A percentile compares a stretch with the other conserved stretches of the same genome.
Conservation (phyloP, 768 basidiomycete species). For the Ramaria rubella region DNA sequence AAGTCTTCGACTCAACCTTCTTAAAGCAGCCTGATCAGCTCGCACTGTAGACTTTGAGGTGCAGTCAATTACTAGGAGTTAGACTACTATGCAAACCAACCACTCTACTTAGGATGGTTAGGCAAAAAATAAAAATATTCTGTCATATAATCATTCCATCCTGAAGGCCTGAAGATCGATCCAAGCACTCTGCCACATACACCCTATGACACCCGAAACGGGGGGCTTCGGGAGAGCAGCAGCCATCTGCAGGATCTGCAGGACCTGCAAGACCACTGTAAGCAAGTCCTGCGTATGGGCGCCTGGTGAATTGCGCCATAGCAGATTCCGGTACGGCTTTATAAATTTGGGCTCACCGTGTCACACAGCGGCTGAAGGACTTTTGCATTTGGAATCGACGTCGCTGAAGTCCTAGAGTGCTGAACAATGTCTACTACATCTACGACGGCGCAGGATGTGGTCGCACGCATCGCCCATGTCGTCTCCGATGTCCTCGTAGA, state of each 20-base stretch:
- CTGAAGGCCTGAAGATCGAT: too few species aligned
- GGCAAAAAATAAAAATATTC: too few species aligned
- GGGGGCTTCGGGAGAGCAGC: too few species aligned
- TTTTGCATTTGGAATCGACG: neutral
- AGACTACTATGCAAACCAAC: neutral
- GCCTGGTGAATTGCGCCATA: neutral
- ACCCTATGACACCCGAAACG: too few species aligned
- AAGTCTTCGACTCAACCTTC: neutral
- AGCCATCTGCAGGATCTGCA: too few species aligned
- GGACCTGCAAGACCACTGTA: too few species aligned
- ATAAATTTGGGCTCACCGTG: neutral
- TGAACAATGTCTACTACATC: too few species aligned
- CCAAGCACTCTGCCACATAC: too few species aligned
- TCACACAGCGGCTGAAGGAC: neutral
- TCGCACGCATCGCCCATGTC: constrained; percentile 66
- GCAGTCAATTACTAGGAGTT: neutral
- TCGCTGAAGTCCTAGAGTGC: too few species aligned
- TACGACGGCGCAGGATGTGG: constrained; percentile 29
- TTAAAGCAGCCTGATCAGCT: neutral
- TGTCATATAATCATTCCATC: too few species aligned
- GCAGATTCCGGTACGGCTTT: neutral
- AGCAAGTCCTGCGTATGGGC: too few species aligned
- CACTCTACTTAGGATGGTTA: too few species aligned
- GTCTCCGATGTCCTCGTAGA: constrained; percentile 63
- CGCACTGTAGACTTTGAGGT: neutral